Conservation (phyloP, 2,329 filamentous ascomycete genomes). For the Arthrinium phaeospermum region DNA sequence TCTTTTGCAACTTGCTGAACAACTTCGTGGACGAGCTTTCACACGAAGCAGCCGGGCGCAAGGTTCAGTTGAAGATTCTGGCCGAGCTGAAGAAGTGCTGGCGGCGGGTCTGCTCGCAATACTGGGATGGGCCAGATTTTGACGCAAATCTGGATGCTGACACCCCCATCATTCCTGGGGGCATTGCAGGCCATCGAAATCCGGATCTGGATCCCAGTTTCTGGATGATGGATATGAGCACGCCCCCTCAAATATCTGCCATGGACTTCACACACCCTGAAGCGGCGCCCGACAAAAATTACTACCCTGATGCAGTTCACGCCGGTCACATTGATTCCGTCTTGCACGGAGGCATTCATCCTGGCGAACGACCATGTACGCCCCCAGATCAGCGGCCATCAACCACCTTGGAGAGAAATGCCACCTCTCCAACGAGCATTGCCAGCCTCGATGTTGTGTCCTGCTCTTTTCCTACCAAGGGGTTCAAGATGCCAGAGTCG, state of each 20-base stretch:
- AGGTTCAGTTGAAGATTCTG: conserved; percentile 79
- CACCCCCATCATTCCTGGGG: conserved; percentile 75
- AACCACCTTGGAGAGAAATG: conserved; percentile 38
- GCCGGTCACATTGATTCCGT: conserved; percentile 56
- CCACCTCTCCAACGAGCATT: conserved; percentile 61
- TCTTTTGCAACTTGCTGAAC: conserved; percentile 85
- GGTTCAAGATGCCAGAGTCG: conserved; percentile 45
- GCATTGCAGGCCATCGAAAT: conserved; percentile 67
- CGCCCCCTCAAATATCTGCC: conserved; percentile 52
- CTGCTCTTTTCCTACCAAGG: conserved; percentile 66
- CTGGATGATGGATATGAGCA: conserved; percentile 54
- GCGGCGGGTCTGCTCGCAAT: conserved; percentile 86
- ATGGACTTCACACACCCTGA: conserved; percentile 40
- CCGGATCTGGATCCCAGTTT: conserved; percentile 59
- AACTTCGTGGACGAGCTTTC: conserved; percentile 63
- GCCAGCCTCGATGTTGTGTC: conserved; percentile 66
- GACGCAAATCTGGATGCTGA: conserved; percentile 66
- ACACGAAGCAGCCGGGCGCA: conserved; percentile 49
- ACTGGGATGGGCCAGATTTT: conserved; percentile 81
- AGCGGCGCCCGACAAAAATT: conserved; percentile 42
- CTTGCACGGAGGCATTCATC: conserved; percentile 36
- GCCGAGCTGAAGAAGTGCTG: conserved; percentile 97
- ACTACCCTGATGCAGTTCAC: conserved; percentile 53
- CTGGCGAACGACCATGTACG: conserved; percentile 50
- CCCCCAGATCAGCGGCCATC: conserved; percentile 44